Evolutionary conservation across 805 yeast species (phyloP).

Genomic region (Cyberlindnera subsufficiens): DNA sequence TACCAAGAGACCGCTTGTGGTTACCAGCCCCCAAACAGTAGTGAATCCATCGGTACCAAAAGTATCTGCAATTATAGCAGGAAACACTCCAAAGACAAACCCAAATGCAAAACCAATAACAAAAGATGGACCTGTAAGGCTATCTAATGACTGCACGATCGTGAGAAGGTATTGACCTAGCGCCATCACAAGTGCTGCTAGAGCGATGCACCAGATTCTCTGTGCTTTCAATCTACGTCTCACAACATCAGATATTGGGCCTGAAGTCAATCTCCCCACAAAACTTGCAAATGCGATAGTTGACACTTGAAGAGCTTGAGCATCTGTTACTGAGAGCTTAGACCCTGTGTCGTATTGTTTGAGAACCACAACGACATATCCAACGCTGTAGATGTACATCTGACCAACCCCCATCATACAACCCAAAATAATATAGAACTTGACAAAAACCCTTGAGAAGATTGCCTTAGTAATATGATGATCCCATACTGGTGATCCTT

Average conservation of each 20-base stretch:
- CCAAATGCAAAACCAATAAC: conserved; percentile 67
- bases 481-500: conserved; percentile 23
- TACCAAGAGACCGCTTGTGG: conserved; percentile 61
- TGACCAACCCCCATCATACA: conserved; percentile 61
- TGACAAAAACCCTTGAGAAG: conserved; percentile 32
- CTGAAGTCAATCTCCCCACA: conserved; percentile 57
- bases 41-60: conserved; percentile 66
- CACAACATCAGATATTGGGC: conserved; percentile 58
- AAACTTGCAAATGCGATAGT: conserved; percentile 60
- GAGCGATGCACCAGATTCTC: conserved; percentile 57
- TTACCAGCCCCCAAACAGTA: conserved; percentile 69
- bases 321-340: conserved; percentile 31
- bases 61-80: conserved; percentile 67
- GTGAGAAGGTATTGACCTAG: conserved; percentile 32
- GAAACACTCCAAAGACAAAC: conserved; percentile 64
- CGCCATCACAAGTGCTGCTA: conserved; percentile 33
- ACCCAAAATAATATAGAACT: conserved; percentile 51
- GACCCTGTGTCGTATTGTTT: conserved; percentile 23
- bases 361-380: conserved; percentile 57
- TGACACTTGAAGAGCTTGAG: conserved; percentile 70
- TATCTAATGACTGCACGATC: conserved; percentile 30
- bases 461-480: conserved; percentile 20
- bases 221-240: conserved; percentile 47
- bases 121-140: conserved; percentile 44
- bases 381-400: conserved; percentile 67